Base-by-base conservation (phyloP, 2,329 filamentous ascomycete species). In the Aquanectria penicillioides region DNA sequence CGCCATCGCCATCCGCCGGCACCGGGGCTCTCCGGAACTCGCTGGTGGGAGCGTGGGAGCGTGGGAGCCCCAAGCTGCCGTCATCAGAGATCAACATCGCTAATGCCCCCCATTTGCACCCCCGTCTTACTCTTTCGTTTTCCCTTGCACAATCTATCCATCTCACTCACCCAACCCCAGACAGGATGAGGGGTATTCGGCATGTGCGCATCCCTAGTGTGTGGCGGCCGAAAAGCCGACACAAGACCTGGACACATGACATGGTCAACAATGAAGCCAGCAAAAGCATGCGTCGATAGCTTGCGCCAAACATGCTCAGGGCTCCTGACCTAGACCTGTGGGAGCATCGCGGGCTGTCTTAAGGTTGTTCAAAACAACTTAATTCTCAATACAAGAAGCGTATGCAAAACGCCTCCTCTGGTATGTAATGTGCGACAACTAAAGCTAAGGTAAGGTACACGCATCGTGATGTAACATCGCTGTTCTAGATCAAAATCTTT, bases 391-490 rank as follows among this genome's bases (percentile, higher is more conserved):
- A 36, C 44, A 48, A 22, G n/a, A 31, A 33, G 20, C 18, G 29
- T 26, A 26, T 36, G n/a, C 13, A 34, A 26, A 23, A 48, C 29
- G 20, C 41, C 29, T 9, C 28, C 29, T 36, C n/a, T 23, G 43
- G 53, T 46, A 50, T 37, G 15, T 11, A n/a, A 7, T 37, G 46
- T 38, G 31, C 20, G 17, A 33, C 46, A 46, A 33, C 13, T 18
- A 46, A 38, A 31, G 9, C 15, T 29, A 34, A 29, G 10, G 13
- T 31, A 41, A 37, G 13, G 26, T 46, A 51, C 50, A 55, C 11
- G 51, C 22, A 31, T 41, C 52, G 36, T 51, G 46, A 34, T 57
- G 33, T 29, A 51, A 44, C 54, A 51, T 51, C 37, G 38, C 47
- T 38, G 25, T 40, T 38, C 26, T 41, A 26, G 31, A 53, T 36